Base-by-base conservation (phyloP, 768 basidiomycete species). In the Boletus reticuloceps region DNA sequence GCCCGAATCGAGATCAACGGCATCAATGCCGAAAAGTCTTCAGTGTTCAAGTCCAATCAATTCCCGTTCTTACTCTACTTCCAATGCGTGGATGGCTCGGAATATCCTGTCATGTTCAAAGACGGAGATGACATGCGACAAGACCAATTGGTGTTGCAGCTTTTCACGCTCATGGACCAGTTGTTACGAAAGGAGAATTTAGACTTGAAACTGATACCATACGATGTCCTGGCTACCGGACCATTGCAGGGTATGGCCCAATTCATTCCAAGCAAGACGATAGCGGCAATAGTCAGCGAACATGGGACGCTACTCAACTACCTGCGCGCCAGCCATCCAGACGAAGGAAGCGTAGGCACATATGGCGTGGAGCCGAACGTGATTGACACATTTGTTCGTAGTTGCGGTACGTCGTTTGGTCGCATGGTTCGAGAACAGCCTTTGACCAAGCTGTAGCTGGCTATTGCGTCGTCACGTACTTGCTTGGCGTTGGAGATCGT, bases 81-180 rank as follows among this genome's bases (percentile, higher is more conserved):
- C 72, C 87, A 91, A 62, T 89, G 90, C 61, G 77, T 84, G 11
- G 89, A 92, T 53, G 87, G 90, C 11, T 81, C 84, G 16, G 91
- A 94, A 67, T 98, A 89, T 70, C 91, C 95, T 0, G 82, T 98
- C 49, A 98, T 99, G 56, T 98, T 98, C 81, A 99, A 98, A 73
- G 95, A 98, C 62, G 97, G 97, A 14, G 97, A 98, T 67, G 97
- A 99, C 67, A 88, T 98, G 80, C 86, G 97, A 20, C 97, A 99
- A 71, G 97, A 99, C 68, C 97, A 99, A 70, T 83, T 99, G 37
- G 95, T 98, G 27, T 89, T 98, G 47, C 97, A 99, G 71, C 79
- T 98, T n/a, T 95, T 99, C 71, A 97, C 94, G 16, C 83, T 99
- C 27, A 99, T 99, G 97, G 94, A 99, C 68, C 81, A 90, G 46